phyloP scores from a whole-genome alignment of 306 rosid species.

The Begonia peltatifolia region DNA sequence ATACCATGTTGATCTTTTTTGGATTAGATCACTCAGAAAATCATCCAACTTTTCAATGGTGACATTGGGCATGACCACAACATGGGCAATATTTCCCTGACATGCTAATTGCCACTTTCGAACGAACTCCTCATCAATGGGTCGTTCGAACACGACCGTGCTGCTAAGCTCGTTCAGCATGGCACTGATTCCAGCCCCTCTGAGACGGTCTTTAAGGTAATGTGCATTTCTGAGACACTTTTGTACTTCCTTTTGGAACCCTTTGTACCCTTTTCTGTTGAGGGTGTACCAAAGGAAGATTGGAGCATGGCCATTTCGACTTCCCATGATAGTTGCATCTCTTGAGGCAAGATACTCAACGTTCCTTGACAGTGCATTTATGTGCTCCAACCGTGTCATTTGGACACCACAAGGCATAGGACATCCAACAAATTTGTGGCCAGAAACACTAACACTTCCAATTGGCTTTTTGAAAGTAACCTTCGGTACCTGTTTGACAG shows the following conservation, averaged over 20 bases:
- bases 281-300: constrained; percentile 65
- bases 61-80: constrained; percentile 49
- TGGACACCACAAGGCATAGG: constrained; percentile 47
- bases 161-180: constrained; percentile 51
- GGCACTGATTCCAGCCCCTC: constrained; percentile 35
- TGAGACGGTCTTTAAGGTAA: constrained; percentile 30
- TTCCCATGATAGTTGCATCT: constrained; percentile 68
- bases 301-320: constrained; percentile 57
- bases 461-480: constrained; percentile 42
- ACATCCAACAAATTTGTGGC: constrained; percentile 53
- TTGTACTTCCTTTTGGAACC: constrained; percentile 52
- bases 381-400: constrained; percentile 40
- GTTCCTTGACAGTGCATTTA: constrained; percentile 34
- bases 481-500: constrained; percentile 33
- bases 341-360: constrained; percentile 59
- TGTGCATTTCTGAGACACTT: constrained; percentile 53
- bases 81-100: constrained; percentile 47
- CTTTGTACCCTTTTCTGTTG: constrained; percentile 38
- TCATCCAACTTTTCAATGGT: constrained; percentile 31
- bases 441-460: constrained; percentile 37
- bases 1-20: constrained; percentile 27
- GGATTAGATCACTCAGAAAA: constrained; percentile 28
- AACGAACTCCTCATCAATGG: constrained; percentile 33
- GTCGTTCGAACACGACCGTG: constrained; percentile 53
- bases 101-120: constrained; percentile 56